These are phyloP conservation scores for Breviolum minutum DNA, from an alignment of 73 alveolate species.

Conservation along the genomic window DNA sequence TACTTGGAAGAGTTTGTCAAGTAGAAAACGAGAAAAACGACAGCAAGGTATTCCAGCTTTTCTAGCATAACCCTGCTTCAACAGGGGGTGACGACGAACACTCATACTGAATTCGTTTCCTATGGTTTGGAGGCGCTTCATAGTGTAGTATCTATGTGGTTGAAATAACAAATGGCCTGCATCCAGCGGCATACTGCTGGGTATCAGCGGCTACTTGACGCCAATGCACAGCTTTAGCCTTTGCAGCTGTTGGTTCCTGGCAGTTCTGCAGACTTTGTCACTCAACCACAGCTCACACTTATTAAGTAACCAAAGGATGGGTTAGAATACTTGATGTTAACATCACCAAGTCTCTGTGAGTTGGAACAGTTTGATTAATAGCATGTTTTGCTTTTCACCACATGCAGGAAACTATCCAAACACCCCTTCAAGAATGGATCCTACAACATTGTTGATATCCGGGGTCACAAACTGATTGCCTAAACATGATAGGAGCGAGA, in stretches of 20 bases:
- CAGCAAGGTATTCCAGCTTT: neutral
- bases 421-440: too few relatives aligned
- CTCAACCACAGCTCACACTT: neutral
- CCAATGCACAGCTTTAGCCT: conserved; percentile 89
- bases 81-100: too few relatives aligned
- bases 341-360: too few relatives aligned
- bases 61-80: neutral
- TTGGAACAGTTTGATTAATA: too few relatives aligned
- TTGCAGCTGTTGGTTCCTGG: conserved; percentile 88
- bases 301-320: too few relatives aligned
- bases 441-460: too few relatives aligned
- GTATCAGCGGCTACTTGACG: conserved; percentile 53
- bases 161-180: conserved; percentile 5
- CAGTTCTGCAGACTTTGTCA: neutral
- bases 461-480: too few relatives aligned
- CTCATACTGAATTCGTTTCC: neutral
- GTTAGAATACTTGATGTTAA: too few relatives aligned
- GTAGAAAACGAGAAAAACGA: neutral
- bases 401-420: too few relatives aligned
- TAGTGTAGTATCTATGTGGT: neutral
- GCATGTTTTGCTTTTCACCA: too few relatives aligned
- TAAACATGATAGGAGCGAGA: too few relatives aligned
- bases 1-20: neutral
- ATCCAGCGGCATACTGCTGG: conserved; percentile 44
- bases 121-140: neutral